phyloP scores from a whole-genome alignment of 495 filamentous ascomycete species.

The Bacidia rubella region DNA sequence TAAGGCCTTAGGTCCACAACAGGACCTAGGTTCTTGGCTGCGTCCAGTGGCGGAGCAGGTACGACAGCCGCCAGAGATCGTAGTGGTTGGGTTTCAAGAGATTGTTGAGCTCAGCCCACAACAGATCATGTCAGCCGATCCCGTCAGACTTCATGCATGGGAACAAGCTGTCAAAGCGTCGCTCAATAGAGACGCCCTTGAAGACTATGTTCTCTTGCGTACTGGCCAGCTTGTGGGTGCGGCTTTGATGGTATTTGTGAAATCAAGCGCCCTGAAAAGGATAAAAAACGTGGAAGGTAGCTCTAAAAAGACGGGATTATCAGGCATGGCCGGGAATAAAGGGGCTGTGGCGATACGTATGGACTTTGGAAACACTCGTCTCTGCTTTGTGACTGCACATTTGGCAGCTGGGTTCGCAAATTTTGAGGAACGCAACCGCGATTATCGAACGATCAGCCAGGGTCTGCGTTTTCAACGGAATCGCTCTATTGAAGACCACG shows the following conservation, averaged over 20 bases:
- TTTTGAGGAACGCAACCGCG: conserved; percentile 87
- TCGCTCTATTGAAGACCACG: conserved; percentile 78
- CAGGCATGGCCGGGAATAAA: conserved; percentile 95
- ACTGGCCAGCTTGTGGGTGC: conserved; percentile 93
- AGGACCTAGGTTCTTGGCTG: conserved; percentile 79
- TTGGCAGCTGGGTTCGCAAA: conserved; percentile 94
- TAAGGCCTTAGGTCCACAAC: conserved; percentile 53
- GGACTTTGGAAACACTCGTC: conserved; percentile 82
- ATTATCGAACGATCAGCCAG: conserved; percentile 79
- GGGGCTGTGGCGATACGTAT: conserved; percentile 93
- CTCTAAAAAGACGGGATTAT: conserved; percentile 93
- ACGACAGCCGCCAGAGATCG: conserved; percentile 56
- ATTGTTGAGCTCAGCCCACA: conserved; percentile 94
- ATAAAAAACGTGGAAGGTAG: conserved; percentile 96
- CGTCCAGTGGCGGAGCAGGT: conserved; percentile 39
- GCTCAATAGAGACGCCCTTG: conserved; percentile 52
- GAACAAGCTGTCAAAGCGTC: conserved; percentile 66
- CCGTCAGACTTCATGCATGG: conserved; percentile 70
- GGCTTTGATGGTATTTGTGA: conserved; percentile 81
- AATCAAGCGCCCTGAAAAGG: conserved; percentile 53
- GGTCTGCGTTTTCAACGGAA: conserved; percentile 86
- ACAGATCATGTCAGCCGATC: conserved; percentile 98
- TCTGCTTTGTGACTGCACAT: conserved; percentile 96
- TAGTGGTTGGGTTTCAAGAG: conserved; percentile 89
- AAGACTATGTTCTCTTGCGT: conserved; percentile 78